Percentiles rank a stretch among this genome's conserved stretches.
These are phyloP conservation scores for Allium fistulosum DNA, from an alignment of 106 monocot genomes.

Conservation along the genomic window DNA sequence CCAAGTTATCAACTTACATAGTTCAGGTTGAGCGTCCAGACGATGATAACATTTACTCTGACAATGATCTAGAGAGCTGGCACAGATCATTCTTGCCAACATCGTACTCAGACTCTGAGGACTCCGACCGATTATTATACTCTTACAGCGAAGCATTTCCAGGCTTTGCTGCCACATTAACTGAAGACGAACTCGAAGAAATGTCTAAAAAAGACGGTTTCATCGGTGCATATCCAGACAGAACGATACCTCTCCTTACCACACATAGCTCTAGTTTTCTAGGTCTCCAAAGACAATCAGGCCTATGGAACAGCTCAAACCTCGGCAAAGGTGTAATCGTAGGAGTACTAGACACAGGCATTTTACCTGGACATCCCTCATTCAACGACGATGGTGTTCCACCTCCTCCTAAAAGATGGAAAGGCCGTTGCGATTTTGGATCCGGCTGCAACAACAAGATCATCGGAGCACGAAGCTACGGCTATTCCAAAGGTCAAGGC, in stretches of 20 bases:
- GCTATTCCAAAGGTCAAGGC: not conserved
- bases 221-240: constrained; percentile 4
- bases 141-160: constrained; percentile 8
- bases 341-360: constrained; percentile 2
- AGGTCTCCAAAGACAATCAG: not conserved
- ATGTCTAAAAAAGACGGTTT: constrained; percentile 9
- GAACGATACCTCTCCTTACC: constrained; percentile 2
- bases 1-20: constrained; percentile 1
- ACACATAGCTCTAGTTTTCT: constrained; percentile 14
- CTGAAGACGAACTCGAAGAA: constrained; percentile 1
- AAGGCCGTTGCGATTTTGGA: not conserved
- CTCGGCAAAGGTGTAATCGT: constrained; percentile 4
- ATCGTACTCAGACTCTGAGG: not conserved
- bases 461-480: not conserved
- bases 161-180: constrained; percentile 18
- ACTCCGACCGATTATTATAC: constrained; percentile 11
- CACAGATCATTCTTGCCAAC: not conserved
- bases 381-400: constrained; percentile 2
- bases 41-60: not conserved
- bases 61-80: not conserved
- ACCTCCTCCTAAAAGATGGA: constrained; percentile 7
- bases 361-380: constrained; percentile 2
- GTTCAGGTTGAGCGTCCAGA: not conserved
- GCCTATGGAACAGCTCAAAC: constrained; percentile 6
- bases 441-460: constrained; percentile 14